Base-by-base conservation (phyloP, 495 filamentous ascomycete genomes). In the Penicillium salamii region DNA sequence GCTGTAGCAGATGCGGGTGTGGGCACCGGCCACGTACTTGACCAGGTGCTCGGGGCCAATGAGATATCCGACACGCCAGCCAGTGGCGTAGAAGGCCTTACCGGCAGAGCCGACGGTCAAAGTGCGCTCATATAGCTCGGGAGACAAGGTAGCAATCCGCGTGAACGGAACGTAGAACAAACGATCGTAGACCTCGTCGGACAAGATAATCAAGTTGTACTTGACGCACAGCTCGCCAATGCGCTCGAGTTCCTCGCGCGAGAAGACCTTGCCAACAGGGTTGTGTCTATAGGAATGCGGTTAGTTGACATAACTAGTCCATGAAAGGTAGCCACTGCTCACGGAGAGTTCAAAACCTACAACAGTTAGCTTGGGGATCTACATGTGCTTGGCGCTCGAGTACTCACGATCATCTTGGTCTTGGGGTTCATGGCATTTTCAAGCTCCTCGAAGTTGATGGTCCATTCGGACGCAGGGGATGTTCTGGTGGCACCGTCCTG, bases 1-100 rank as follows among this genome's bases (percentile, higher is more conserved):
- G 42, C 86, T 89, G 75, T 93, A 98, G 75, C 93, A 98, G 58
- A 98, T 96, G 18, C 93, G 81, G 1, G 93, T 97, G 70, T 98
- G 93, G 1, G 91, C 93, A 21, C 88, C 90, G 14, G 85, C 79
- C 31, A 95, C 92, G 64, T 97, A 90, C 66, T 92, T 89, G 76
- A 97, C 93, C 36, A 98, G 74, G 44, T 92, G 79, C 15, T 88
- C 80, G 2, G 88, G 90, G 1, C 93, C 93, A 52, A 97, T 95
- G 13, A 98, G 75, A 82, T 90, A 98, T 58, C 90, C 90, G 2
- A 97, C 95, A 44, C 93, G 84, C 93, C 93, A 98, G 31, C 93
- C 93, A 0, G 93, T 98, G 39, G 87, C 87, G 58, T 98, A 97
- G 72, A 98, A 98, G 68, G 93, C 95, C 75, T 98, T 98, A 49